Evolutionary conservation across 805 yeast species (phyloP).

Genomic region (Yarrowia sp.): DNA sequence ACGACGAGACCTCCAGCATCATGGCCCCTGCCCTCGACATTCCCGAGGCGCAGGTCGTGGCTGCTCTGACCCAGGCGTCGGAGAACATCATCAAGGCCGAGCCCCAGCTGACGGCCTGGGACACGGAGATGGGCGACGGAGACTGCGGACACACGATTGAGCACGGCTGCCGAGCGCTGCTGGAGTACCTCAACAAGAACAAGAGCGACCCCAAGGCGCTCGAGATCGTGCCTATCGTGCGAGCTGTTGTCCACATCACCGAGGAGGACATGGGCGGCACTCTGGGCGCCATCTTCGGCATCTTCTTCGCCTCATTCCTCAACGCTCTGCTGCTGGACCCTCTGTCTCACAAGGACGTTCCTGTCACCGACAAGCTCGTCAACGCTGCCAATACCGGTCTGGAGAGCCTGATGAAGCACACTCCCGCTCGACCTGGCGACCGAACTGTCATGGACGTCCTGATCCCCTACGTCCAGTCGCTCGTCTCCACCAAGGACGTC

Average conservation of each 20-base stretch:
- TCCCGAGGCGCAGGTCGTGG: slow-evolving; percentile 31
- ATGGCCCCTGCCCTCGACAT: slow-evolving; percentile 30
- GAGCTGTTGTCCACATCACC: slow-evolving; percentile 64
- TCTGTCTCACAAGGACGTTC: slow-evolving; percentile 7
- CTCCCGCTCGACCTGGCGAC: slow-evolving; percentile 85
- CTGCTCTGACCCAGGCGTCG: slow-evolving; percentile 18
- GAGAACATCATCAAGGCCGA: slow-evolving; percentile 43
- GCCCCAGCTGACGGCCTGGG: slow-evolving; percentile 80
- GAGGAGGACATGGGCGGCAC: slow-evolving; percentile 96
- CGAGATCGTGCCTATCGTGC: slow-evolving; percentile 41
- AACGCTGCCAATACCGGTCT: slow-evolving; percentile 51
- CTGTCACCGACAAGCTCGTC: slow-evolving; percentile 30
- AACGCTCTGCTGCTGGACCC: slow-evolving; percentile 35
- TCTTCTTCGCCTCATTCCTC: slow-evolving; percentile 75
- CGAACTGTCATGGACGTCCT: slow-evolving; percentile 86
- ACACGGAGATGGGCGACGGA: slow-evolving; percentile 92
- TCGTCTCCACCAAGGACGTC: slow-evolving; percentile 52
- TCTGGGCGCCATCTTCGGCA: slow-evolving; percentile 89
- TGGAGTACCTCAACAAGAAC: slow-evolving; percentile 50
- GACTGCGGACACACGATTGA: slow-evolving; percentile 93
- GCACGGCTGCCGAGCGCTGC: slow-evolving; percentile 73
- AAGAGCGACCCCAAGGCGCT: slow-evolving; percentile 44
- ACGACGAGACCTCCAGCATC: slow-evolving; percentile 13
- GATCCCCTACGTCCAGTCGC: slow-evolving; percentile 75
- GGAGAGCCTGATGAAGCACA: slow-evolving; percentile 74